Percentiles rank a stretch among this genome's conserved stretches.
phyloP scores from a whole-genome alignment of 495 filamentous ascomycete genomes.

The Penicillium ucsense region DNA sequence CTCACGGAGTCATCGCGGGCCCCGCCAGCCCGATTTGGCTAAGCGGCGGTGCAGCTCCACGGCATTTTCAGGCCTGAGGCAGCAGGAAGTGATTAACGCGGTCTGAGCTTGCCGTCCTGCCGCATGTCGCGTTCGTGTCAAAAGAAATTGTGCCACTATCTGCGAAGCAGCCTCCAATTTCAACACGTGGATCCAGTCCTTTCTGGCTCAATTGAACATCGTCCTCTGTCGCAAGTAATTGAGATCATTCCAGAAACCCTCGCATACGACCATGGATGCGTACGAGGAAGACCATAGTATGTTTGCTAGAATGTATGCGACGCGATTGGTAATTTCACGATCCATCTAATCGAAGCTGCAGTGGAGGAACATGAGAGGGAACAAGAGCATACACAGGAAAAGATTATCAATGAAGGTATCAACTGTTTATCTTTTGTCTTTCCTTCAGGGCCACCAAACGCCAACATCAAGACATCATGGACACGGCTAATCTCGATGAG shows the following conservation, averaged over 20 bases:
- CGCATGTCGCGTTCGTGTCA: conserved; percentile 18
- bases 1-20: conserved; percentile 19
- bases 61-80: no score
- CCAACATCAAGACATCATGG: not conserved
- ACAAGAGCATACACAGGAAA: conserved; percentile 65
- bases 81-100: conserved; percentile 22
- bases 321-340: conserved; percentile 4
- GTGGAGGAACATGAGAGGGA: conserved; percentile 50
- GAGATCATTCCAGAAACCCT: not conserved
- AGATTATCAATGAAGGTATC: conserved; percentile 87
- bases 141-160: not conserved
- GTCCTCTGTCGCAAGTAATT: no score
- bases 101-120: conserved; percentile 4
- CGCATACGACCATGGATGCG: conserved; percentile 22
- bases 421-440: not conserved
- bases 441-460: not conserved
- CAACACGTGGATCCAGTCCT: no score
- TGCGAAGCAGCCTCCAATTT: no score
- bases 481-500: not conserved
- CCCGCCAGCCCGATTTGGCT: conserved; percentile 4
- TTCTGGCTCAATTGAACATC: no score
- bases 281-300: conserved; percentile 30
- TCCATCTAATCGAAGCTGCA: conserved; percentile 16
- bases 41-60: conserved; percentile 9
- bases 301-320: not conserved